phyloP scores from a whole-genome alignment of 2,329 filamentous ascomycete species.

The Alternaria sp. region DNA sequence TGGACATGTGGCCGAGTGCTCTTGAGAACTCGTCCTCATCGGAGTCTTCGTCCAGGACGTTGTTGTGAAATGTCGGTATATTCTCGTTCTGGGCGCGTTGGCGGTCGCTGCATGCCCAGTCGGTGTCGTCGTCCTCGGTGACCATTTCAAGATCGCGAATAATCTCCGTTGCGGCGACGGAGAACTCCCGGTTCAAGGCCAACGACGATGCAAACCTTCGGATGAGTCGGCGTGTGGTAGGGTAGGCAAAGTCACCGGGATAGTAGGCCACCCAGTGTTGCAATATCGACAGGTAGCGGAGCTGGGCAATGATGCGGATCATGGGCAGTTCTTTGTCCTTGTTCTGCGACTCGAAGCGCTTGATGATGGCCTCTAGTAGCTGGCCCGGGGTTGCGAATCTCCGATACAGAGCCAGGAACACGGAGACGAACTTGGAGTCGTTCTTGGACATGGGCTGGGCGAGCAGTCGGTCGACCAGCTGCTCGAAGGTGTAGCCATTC shows the following conservation, averaged over 20 bases:
- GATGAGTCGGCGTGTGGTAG: slow-evolving; percentile 73
- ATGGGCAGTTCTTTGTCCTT: slow-evolving; percentile 73
- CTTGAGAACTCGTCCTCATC: slow-evolving; percentile 44
- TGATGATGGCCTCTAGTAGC: slow-evolving; percentile 78
- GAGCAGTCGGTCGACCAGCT: slow-evolving; percentile 80
- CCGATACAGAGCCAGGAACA: slow-evolving; percentile 91
- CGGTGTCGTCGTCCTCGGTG: slow-evolving; percentile 85
- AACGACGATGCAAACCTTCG: slow-evolving; percentile 77
- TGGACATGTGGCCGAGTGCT: slow-evolving; percentile 40
- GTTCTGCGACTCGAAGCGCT: slow-evolving; percentile 73
- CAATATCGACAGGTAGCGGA: slow-evolving; percentile 82
- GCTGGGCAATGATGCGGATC: slow-evolving; percentile 78
- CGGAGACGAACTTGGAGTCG: slow-evolving; percentile 86
- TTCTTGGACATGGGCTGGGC: slow-evolving; percentile 80
- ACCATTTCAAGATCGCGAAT: slow-evolving; percentile 76
- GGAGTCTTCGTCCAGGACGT: slow-evolving; percentile 48
- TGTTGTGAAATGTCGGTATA: slow-evolving; percentile 52
- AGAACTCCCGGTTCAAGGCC: slow-evolving; percentile 80
- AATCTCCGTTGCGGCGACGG: slow-evolving; percentile 85
- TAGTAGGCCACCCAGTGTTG: slow-evolving; percentile 90
- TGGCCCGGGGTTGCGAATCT: slow-evolving; percentile 86
- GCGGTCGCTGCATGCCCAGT: slow-evolving; percentile 86
- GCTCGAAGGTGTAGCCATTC: slow-evolving; percentile 60
- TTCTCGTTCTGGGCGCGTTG: slow-evolving; percentile 55
- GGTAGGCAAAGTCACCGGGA: slow-evolving; percentile 88